Evolutionary conservation across 352 stramenopile species (phyloP), one percentile per base, ranked within the genome.

Genomic region (Globisporangium middletonii): DNA sequence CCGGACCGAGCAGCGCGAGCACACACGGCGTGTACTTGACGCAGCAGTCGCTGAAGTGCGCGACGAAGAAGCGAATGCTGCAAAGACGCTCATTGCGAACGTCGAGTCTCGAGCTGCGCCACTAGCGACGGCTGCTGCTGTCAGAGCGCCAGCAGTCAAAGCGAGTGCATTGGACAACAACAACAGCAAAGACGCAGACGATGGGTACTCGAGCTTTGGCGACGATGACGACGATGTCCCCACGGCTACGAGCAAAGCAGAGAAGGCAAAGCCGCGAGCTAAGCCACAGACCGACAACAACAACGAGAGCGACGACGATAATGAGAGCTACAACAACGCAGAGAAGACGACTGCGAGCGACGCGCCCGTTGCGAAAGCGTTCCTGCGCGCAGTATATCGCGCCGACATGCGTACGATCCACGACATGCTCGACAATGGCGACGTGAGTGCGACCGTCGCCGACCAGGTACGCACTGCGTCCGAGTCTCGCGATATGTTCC

Each of bases 141-240:
- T 55, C 44, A 33, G 44, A 30, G n/a, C 57, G 23, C 12, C 53
- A 60, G 53, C 37, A 41, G 7, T 23, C 2, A 11, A 3, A 18
- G 9, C 26, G 50, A 11, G 11, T 16, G 9, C 41, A 47, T 9
- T 28, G 64, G 37, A 55, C 9, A 53, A 72, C 12, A 60, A 71
- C 11, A 63, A 73, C 13, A 45, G n/a, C 41, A 19, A 7, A 4
- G 43, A 68, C 3, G 66, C 73, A 11, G 68, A 68, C 3, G 66
- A 75, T 46, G 75, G 70, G 16, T 88, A 88, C 60, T 89, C 75
- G 28, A 89, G 75, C 56, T 88, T 88, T 65, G 72, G 74, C 65
- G 71, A 80, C 4, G 66, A 83, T 1, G 65, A 79, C 0, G 55
- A 48, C 19, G 33, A 13, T 3, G 51, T 38, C 23, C 23, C 23